phyloP scores from a whole-genome alignment of 1,284 basidiomycete species.

The Pseudozyma pruni region DNA sequence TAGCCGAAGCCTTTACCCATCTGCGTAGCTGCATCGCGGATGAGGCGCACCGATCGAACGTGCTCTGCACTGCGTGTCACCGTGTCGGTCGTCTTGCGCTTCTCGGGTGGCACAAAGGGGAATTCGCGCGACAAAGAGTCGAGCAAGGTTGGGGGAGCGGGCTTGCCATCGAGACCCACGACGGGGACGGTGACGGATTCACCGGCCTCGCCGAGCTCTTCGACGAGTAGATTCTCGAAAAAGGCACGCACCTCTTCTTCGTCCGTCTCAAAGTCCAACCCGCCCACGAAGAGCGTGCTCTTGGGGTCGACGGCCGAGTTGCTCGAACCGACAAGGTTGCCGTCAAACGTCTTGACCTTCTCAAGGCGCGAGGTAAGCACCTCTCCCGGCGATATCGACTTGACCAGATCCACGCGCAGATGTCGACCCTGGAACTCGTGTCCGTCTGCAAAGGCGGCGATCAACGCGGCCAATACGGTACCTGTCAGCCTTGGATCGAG shows the following conservation, averaged over 20 bases:
- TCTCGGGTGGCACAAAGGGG: constrained; percentile 28
- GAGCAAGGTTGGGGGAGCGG: constrained; percentile 16
- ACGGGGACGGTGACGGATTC: constrained; percentile 24
- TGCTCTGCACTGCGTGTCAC: constrained; percentile 70
- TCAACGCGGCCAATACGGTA: constrained; percentile 75
- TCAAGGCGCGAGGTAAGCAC: constrained; percentile 60
- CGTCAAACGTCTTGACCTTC: constrained; percentile 51
- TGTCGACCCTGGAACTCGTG: constrained; percentile 77
- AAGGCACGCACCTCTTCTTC: constrained; percentile 89
- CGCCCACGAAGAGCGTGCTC: constrained; percentile 87
- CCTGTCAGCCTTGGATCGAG: constrained; percentile 51
- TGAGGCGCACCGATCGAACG: constrained; percentile 86
- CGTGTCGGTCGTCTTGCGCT: constrained; percentile 15
- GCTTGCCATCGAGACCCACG: constrained; percentile 39
- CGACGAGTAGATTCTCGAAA: constrained; percentile 81
- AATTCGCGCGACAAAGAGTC: constrained; percentile 29
- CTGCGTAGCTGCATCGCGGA: constrained; percentile 90
- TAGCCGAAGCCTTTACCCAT: constrained; percentile 98
- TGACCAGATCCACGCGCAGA: constrained; percentile 61
- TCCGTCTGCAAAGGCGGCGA: constrained; percentile 77
- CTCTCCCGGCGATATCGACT: constrained; percentile 52
- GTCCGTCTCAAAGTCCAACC: constrained; percentile 88
- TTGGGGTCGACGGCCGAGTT: constrained; percentile 70
- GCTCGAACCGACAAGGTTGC: constrained; percentile 36
- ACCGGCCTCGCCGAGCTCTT: constrained; percentile 76